Conservation (phyloP, 2,329 filamentous ascomycete genomes). For the Emmonsia crescens region DNA sequence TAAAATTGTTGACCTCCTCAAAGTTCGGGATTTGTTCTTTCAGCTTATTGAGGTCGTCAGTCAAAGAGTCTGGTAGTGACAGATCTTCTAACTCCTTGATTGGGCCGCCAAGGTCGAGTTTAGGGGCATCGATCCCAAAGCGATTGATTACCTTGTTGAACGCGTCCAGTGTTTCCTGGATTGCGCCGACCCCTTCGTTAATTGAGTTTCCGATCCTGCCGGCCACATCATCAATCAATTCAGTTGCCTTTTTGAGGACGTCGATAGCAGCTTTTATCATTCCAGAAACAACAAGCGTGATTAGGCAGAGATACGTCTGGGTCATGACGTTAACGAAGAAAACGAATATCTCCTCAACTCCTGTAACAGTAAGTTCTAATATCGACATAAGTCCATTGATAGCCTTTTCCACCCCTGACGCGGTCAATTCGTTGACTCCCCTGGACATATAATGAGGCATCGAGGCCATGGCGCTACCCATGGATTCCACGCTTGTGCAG, state of each 20-base stretch:
- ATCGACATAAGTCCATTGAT: conserved; percentile 70
- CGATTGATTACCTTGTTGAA: conserved; percentile 48
- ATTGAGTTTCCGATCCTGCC: conserved; percentile 38
- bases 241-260: conserved; percentile 49
- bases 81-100: conserved; percentile 60
- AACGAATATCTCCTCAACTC: conserved; percentile 74
- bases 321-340: conserved; percentile 90
- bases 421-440: conserved; percentile 79
- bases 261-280: conserved; percentile 60
- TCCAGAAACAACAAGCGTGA: conserved; percentile 70
- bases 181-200: conserved; percentile 28
- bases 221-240: conserved; percentile 49
- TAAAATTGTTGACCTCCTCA: conserved; percentile 70
- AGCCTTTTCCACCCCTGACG: conserved; percentile 66
- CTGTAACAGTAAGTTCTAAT: conserved; percentile 67
- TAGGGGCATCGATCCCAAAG: conserved; percentile 37
- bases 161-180: conserved; percentile 46
- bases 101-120: conserved; percentile 54
- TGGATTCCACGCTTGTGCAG: conserved; percentile 82
- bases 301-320: conserved; percentile 80
- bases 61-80: conserved; percentile 56
- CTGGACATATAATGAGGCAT: conserved; percentile 92
- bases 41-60: conserved; percentile 58
- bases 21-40: conserved; percentile 76
- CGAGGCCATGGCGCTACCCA: conserved; percentile 91